These are phyloP conservation scores for Apiotrichum mycotoxinovorans DNA, from an alignment of 1,284 basidiomycete genomes.

Conservation along the genomic window DNA sequence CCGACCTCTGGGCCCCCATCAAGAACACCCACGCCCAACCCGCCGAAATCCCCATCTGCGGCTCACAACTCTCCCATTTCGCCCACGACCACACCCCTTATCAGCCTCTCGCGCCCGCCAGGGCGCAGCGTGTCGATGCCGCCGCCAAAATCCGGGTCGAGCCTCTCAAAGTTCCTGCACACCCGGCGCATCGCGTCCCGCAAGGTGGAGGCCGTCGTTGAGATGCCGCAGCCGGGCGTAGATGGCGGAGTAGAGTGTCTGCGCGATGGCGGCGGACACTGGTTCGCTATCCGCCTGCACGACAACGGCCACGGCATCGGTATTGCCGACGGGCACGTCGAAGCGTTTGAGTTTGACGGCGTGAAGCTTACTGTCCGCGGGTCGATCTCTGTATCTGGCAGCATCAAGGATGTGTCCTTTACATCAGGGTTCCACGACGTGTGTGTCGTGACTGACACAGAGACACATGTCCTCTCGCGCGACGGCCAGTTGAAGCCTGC, in stretches of 20 bases:
- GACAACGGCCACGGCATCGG: slow-evolving; percentile 34
- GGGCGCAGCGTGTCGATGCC: neutral
- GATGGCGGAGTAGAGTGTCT: slow-evolving; percentile 39
- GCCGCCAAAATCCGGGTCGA: slow-evolving; percentile 12
- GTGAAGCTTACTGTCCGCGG: slow-evolving; percentile 25
- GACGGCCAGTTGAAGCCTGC: neutral
- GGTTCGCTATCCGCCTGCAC: slow-evolving; percentile 28
- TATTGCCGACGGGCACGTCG: slow-evolving; percentile 24
- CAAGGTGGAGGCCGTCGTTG: neutral
- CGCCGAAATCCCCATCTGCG: neutral
- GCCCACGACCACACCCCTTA: slow-evolving; percentile 2
- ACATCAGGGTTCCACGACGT: slow-evolving; percentile 22
- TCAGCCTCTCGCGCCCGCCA: neutral
- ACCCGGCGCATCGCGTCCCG: slow-evolving; percentile 8
- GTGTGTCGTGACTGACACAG: slow-evolving; percentile 10
- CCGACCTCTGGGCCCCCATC: slow-evolving; percentile 5
- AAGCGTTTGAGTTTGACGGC: slow-evolving; percentile 34
- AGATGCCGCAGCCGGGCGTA: slow-evolving; percentile 17
- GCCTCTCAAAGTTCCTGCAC: slow-evolving; percentile 40
- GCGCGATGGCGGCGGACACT: slow-evolving; percentile 37
- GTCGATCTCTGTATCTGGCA: slow-evolving; percentile 5
- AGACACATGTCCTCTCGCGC: slow-evolving; percentile 12
- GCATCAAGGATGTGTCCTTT: slow-evolving; percentile 18
- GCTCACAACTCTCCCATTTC: neutral
- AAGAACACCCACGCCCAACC: neutral